Evolutionary conservation across 139 green algal species (phyloP).

Genomic region (Chlamydomonas sp.): DNA sequence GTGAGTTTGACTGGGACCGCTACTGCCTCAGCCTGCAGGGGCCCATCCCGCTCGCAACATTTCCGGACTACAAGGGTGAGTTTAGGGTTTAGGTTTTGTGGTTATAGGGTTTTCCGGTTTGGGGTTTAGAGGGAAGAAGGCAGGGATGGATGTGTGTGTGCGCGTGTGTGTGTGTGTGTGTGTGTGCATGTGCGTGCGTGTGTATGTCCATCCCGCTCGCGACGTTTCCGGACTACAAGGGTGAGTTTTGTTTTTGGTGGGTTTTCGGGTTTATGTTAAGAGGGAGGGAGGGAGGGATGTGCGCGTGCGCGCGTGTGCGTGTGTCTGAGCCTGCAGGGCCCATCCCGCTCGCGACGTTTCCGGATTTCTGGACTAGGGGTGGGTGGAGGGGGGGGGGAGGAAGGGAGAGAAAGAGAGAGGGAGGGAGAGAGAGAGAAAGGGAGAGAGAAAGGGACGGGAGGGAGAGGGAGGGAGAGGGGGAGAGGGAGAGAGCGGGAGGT

Average conservation of each 20-base stretch:
- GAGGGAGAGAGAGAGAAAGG: no score
- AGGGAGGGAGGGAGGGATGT: no score
- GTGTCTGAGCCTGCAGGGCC: no score
- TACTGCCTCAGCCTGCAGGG: slow-evolving; percentile 76
- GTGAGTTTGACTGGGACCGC: slow-evolving; percentile 81
- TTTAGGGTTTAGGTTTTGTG: neutral
- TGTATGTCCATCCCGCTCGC: neutral
- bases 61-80: slow-evolving; percentile 36
- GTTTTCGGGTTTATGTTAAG: neutral
- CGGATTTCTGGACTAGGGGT: no score
- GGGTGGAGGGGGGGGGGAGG: no score
- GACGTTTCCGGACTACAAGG: neutral
- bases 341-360: no score
- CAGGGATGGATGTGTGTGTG: neutral
- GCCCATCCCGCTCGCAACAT: slow-evolving; percentile 38
- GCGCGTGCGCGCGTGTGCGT: no score
- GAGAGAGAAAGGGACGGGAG: no score
- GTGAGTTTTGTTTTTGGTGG: neutral
- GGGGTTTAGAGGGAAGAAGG: neutral
- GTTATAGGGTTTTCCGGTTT: no score
- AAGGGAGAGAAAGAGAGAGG: no score
- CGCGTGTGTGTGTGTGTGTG: neutral
- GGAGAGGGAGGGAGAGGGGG: no score
- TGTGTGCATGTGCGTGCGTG: neutral
- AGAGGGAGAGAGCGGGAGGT: no score